phyloP scores from a whole-genome alignment of 2,329 filamentous ascomycete species.

The Atkinsonella hypoxylon region DNA sequence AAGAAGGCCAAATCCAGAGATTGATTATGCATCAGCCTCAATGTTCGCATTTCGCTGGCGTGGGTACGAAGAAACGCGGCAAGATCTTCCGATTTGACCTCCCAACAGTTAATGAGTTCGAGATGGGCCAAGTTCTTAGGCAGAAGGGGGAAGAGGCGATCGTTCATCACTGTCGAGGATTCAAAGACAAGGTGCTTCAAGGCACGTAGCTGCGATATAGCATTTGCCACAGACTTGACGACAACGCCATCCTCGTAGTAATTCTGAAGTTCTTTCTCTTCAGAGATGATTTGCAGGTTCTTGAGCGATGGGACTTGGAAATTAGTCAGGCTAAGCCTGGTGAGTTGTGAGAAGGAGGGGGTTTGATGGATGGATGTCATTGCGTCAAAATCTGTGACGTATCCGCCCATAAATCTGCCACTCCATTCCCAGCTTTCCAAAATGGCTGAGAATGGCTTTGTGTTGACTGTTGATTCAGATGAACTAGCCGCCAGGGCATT shows the following conservation, averaged over 20 bases:
- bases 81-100: constrained; percentile 56
- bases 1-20: constrained; percentile 67
- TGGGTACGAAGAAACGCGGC: constrained; percentile 52
- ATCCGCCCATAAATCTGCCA: constrained; percentile 35
- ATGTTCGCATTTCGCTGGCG: constrained; percentile 52
- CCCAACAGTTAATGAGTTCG: constrained; percentile 68
- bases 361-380: constrained; percentile 41
- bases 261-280: constrained; percentile 18
- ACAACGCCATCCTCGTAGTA: constrained; percentile 32
- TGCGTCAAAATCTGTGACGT: constrained; percentile 33
- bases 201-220: constrained; percentile 38
- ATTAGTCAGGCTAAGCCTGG: constrained; percentile 49
- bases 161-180: constrained; percentile 60
- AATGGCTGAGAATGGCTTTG: constrained; percentile 21
- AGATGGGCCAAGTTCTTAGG: constrained; percentile 55
- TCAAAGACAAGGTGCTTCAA: constrained; percentile 62
- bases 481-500: constrained; percentile 45
- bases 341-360: constrained; percentile 43
- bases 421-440: constrained; percentile 52
- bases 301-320: constrained; percentile 43
- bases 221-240: constrained; percentile 21
- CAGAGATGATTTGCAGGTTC: constrained; percentile 23
- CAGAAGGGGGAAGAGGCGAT: constrained; percentile 53
- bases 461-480: constrained; percentile 18
- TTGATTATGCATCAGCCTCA: constrained; percentile 69